Conservation (phyloP, 495 filamentous ascomycete species). For the Lepraria neglecta region DNA sequence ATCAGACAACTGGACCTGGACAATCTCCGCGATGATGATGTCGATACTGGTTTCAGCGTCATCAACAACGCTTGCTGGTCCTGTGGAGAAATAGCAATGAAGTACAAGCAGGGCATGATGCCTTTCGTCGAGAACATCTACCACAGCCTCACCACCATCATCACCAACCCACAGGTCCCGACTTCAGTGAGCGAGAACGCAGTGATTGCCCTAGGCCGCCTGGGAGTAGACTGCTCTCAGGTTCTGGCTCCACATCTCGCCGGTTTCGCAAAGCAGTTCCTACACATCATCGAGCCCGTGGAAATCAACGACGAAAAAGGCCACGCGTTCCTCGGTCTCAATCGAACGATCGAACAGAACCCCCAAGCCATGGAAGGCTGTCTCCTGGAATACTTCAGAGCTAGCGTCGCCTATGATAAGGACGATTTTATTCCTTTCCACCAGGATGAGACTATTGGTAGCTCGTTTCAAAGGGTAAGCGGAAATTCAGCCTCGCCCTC, state of each 20-base stretch:
- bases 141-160: constrained; percentile 65
- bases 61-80: constrained; percentile 99
- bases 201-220: constrained; percentile 81
- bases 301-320: constrained; percentile 91
- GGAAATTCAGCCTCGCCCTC: not conserved
- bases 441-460: constrained; percentile 46
- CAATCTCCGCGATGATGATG: constrained; percentile 63
- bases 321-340: constrained; percentile 86
- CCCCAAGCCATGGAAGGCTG: constrained; percentile 87
- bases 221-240: constrained; percentile 76
- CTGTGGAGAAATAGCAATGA: constrained; percentile 85
- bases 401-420: constrained; percentile 67
- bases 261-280: constrained; percentile 72
- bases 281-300: constrained; percentile 74
- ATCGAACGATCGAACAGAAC: constrained; percentile 74
- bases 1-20: constrained; percentile 82
- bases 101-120: constrained; percentile 70
- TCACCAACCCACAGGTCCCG: constrained; percentile 78
- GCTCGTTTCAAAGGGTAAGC: constrained; percentile 49
- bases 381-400: constrained; percentile 72
- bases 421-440: constrained; percentile 44
- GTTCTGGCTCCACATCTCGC: constrained; percentile 74
- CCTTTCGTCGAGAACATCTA: constrained; percentile 75
- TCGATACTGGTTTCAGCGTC: constrained; percentile 74
- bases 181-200: constrained; percentile 90